Conservation (phyloP, 2,329 filamentous ascomycete genomes). For the Pestalotiopsis sp. region DNA sequence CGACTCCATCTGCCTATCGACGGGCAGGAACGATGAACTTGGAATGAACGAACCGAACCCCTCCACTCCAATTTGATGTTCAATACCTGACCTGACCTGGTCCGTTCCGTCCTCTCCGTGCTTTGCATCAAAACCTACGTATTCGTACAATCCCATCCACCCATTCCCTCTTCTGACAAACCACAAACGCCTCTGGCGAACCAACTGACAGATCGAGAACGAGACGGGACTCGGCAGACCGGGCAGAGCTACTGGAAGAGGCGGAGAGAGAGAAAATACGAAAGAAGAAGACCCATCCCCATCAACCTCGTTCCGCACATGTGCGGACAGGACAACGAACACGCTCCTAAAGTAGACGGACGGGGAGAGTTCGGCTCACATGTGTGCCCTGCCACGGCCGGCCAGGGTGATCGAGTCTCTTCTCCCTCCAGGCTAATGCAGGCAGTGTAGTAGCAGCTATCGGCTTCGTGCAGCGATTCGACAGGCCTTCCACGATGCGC, state of each 20-base stretch:
- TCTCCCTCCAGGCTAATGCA: constrained; percentile 5
- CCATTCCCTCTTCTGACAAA: too few relatives aligned
- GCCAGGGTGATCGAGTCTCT: not conserved
- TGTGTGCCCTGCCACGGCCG: not conserved
- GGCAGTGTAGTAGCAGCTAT: constrained; percentile 9
- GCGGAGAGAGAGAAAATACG: too few relatives aligned
- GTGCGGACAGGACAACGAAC: not conserved
- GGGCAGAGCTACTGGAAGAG: too few relatives aligned
- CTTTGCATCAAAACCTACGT: not conserved
- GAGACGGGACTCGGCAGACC: too few relatives aligned
- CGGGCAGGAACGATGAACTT: not conserved
- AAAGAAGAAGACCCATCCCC: too few relatives aligned
- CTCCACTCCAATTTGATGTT: not conserved
- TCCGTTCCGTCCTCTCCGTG: not conserved
- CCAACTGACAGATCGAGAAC: too few relatives aligned
- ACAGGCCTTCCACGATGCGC: constrained; percentile 6
- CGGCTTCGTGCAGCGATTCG: constrained; percentile 10
- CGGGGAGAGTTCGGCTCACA: not conserved
- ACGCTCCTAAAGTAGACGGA: not conserved
- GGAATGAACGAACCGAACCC: not conserved
- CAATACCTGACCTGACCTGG: not conserved
- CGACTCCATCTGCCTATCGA: not conserved
- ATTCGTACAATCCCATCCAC: too few relatives aligned
- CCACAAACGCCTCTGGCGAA: too few relatives aligned
- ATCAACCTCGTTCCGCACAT: too few relatives aligned